Evolutionary conservation across 1,284 basidiomycete species (phyloP), one percentile per base, ranked within the genome.

Genomic region (Schizopora paradoxa): DNA sequence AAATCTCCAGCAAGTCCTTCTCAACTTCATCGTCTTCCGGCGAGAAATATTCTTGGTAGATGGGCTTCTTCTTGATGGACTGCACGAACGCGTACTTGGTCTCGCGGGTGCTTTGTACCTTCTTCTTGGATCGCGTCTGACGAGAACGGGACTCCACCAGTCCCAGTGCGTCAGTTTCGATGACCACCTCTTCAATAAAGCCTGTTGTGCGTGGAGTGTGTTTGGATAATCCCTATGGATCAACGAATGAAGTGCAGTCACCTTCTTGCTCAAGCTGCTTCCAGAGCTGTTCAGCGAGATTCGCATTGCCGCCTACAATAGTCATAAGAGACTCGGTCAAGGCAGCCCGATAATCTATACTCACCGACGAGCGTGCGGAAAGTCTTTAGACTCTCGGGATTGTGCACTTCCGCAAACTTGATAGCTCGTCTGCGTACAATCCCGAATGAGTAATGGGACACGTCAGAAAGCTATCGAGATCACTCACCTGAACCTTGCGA

Each of bases 201-300:
- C 74, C 86, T 87, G 50, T 34, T 22, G 8, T 21, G 5, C 7
- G 19, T 14, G n/a, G 16, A 16, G 5, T 35, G 39, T 16, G n/a
- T n/a, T n/a, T n/a, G n/a, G n/a, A n/a, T n/a, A n/a, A n/a, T n/a
- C n/a, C n/a, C n/a, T n/a, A 27, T 10, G 1, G 1, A 28, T 11
- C n/a, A 35, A 25, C 13, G 28, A 22, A n/a, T n/a, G n/a, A n/a
- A n/a, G n/a, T n/a, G n/a, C n/a, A n/a, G 51, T 26, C 37, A 82
- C 86, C 84, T 71, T 88, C 82, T 23, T 69, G 67, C 59, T 87
- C 81, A 11, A 89, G 69, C 35, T 79, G 67, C 56, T 77, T 79
- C 58, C 86, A 74, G 16, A 86, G 62, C 53, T 82, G 81, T 1
- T 73, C 72, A 22, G 77, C 74, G 6, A 82, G 66, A 19, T 68